Evolutionary conservation across 2,329 filamentous ascomycete genomes (phyloP), one percentile per base, ranked within the genome.

Genomic region (Penicillium sp.): DNA sequence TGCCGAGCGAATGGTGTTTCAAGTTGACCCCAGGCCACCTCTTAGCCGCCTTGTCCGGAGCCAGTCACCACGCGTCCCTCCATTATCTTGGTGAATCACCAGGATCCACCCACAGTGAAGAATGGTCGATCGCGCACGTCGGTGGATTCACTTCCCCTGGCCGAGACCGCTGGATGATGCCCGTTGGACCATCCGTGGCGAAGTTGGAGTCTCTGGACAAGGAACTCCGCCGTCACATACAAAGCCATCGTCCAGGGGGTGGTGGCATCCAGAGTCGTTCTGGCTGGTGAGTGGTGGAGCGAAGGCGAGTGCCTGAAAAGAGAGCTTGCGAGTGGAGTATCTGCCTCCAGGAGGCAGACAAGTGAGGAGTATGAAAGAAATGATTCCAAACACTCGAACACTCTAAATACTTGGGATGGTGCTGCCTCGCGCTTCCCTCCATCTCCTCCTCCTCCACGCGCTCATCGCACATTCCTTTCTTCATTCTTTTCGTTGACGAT

Each of bases 401-500:
- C 35, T 51, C 53, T 56, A 66, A 68, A 69, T 69, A 62, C 50
- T 60, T 59, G 58, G 55, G 53, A 59, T 24, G 47, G 42, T 59
- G 51, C 53, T 51, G 45, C 49, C 51, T 56, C 49, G 60, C 62
- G 54, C 28, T 53, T 49, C 49, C 55, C 44, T 55, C 60, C 37
- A 17, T 26, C 24, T 59, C 56, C 44, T 58, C 61, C 24, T 28
- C 53, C 24, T 10, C 54, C 59, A 63, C 55, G 33, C 60, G 59
- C 60, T 66, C 68, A 68, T 68, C 67, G 65, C 42, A 65, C 54
- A 57, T 57, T 57, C 54, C 44, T 57, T 57, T 57, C 42, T 28
- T 49, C 54, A 47, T 67, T 65, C 68, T 57, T 65, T 62, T 65
- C 65, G 60, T 66, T 68, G 66, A 65, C 68, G 53, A 62, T 66